Evolutionary conservation across 2,329 filamentous ascomycete species (phyloP), one percentile per base, ranked within the genome.

Genomic region (Cyclaneusma minus): DNA sequence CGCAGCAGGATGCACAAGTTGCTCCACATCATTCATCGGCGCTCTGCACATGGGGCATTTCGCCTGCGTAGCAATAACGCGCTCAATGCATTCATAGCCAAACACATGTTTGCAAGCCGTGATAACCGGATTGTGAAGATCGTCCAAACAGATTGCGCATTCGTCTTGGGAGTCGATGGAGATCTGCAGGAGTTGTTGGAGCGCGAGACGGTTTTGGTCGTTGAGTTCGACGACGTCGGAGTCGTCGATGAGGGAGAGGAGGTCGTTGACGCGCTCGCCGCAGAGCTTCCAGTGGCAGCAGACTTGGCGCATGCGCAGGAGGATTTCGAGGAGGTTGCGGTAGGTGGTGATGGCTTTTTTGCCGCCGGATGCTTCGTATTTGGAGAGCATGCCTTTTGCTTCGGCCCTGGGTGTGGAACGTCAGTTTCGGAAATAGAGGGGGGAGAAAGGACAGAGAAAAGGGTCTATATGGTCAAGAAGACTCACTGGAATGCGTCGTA

Each of bases 271-370:
- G 8, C 80, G 72, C 16, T 77, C 62, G 25, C 73, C 76, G 43
- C 80, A 82, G 7, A 94, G 63, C 6, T 76, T 74, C 81, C 82
- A 91, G 47, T 92, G 84, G 37, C 87, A 84, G 51, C 84, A 93
- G 47, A 79, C 67, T 52, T 93, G 84, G 11, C 85, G 69, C 37
- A 92, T 67, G 8, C 85, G 73, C 5, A 93, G 65, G 4, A 93
- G 61, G 10, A 84, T 68, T 49, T 92, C 83, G 7, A 93, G 62
- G 1, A 93, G 62, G 40, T 76, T 68, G 6, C 77, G 71, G 44
- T 89, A 91, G 2, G 62, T 62, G 3, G 68, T 59, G 28, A 54
- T 31, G 7, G 39, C 43, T 48, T 39, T 60, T 42, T 40, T 49
- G 9, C 48, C 56, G 36, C 42, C 54, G 23, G 46, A 52, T 38